Evolutionary conservation across 805 yeast genomes (phyloP), one percentile per base, ranked within the genome.

Genomic region (Hanseniaspora occidentalis): DNA sequence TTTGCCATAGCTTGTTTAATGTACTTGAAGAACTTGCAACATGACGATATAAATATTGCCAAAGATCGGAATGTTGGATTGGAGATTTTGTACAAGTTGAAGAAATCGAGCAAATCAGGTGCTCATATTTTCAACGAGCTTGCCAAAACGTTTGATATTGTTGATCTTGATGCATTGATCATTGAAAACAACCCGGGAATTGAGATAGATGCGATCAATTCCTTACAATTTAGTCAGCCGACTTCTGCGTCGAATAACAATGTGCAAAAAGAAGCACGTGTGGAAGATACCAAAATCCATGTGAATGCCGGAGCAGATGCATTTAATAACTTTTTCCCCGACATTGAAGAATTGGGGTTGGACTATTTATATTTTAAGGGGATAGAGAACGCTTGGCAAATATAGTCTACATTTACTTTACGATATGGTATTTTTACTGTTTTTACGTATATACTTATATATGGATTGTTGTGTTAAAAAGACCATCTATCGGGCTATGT

Each of bases 1-100:
- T 84, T 84, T 60, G 78, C 94, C 2, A 85, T 85, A 44, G 94
- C 95, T 1, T 82, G 94, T 52, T 65, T 85, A 50, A 81, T 84
- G 14, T 84, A 79, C 52, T 84, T 35, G 27, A 41, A 41, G 11
- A 36, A 37, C 8, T 34, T 33, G 13, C 13, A 31, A 16, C 31
- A 29, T 6, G 31, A 37, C 16, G 25, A 35, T 8, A 31, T 37
- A 34, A 38, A 41, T 17, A 40, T 83, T 57, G 74, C 68, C 42
- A 18, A 37, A 2, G 14, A 35, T n/a, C 16, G 36, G 20, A 19
- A 17, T 6, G 35, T 62, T 59, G 43, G 52, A 2, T 8, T 41
- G 4, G 31, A 35, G 8, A 23, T 41, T 16, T 21, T 41, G 5
- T 23, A 37, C 13, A 41, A 41, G 23, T 23, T 41, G 10, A 41